Conservation (phyloP, 2,329 filamentous ascomycete genomes). For the Diplodia intermedia region DNA sequence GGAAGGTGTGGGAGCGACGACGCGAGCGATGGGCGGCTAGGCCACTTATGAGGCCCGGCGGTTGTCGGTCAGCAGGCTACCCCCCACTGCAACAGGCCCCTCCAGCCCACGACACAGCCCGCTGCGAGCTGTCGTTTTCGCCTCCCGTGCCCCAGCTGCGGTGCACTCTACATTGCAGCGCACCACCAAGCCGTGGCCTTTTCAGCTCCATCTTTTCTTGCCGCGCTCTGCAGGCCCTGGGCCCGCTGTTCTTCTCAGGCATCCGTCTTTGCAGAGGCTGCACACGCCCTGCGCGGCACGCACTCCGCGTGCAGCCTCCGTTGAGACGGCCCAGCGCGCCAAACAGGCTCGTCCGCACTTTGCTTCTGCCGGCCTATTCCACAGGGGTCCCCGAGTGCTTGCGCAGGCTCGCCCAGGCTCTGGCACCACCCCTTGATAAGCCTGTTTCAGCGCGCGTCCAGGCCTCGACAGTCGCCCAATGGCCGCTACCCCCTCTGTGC, state of each 20-base stretch:
- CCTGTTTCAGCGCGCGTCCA: slow-evolving; percentile 4
- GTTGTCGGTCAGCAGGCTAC: slow-evolving; percentile 1
- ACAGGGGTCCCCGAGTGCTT: slow-evolving; percentile 6
- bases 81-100: slow-evolving; percentile 10
- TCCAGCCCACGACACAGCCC: neutral
- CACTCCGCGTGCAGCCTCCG: neutral
- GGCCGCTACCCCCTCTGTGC: neutral
- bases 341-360: neutral
- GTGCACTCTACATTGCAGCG: neutral
- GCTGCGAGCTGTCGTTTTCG: slow-evolving; percentile 17
- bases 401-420: neutral
- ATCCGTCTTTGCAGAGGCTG: neutral
- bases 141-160: neutral
- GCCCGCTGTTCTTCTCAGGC: neutral
- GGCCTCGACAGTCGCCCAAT: neutral
- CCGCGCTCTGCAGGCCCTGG: neutral
- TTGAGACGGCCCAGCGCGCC: neutral
- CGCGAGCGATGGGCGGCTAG: slow-evolving; percentile 22
- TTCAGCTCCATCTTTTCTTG: neutral
- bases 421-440: neutral
- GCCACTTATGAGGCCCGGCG: slow-evolving; percentile 10
- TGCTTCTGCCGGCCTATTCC: slow-evolving; percentile 12
- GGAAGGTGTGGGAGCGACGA: slow-evolving; percentile 17
- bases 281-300: neutral
- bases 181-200: neutral